Conservation (phyloP, 768 basidiomycete genomes). For the Hydnum rufescens region DNA sequence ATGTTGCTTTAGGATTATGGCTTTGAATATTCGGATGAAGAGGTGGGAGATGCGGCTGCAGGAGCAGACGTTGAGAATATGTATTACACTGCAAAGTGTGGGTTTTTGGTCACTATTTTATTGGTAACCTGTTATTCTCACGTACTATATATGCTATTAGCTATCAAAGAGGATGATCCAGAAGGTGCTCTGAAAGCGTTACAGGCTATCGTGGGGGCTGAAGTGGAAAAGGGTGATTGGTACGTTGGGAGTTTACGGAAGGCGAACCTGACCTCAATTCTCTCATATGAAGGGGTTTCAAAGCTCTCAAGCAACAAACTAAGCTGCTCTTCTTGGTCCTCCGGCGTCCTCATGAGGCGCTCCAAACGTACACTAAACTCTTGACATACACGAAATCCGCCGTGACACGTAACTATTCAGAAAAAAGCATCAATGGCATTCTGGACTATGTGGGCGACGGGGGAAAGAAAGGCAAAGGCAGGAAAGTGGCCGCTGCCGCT, state of each 20-base stretch:
- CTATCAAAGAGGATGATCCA: slow-evolving; percentile 84
- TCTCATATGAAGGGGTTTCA: slow-evolving; percentile 65
- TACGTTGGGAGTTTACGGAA: slow-evolving; percentile 15
- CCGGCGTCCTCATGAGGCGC: slow-evolving; percentile 62
- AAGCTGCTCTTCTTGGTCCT: slow-evolving; percentile 75
- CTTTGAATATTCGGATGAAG: slow-evolving; percentile 90
- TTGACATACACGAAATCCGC: slow-evolving; percentile 90
- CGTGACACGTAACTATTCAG: slow-evolving; percentile 88
- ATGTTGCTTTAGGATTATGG: slow-evolving; percentile 46
- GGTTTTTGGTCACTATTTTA: slow-evolving; percentile 14
- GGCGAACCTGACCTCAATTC: slow-evolving; percentile 1
- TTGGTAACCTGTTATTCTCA: not conserved
- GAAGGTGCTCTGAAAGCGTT: slow-evolving; percentile 86
- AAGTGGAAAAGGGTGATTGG: slow-evolving; percentile 91
- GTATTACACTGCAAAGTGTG: slow-evolving; percentile 96
- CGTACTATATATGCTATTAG: slow-evolving; percentile 21
- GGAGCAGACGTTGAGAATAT: slow-evolving; percentile 90
- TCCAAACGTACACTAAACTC: slow-evolving; percentile 68
- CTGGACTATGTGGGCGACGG: slow-evolving; percentile 89
- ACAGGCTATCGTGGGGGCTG: slow-evolving; percentile 64
- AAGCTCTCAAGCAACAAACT: slow-evolving; percentile 92
- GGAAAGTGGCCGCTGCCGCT: slow-evolving; percentile 16
- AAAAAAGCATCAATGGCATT: slow-evolving; percentile 97
- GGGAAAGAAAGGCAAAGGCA: slow-evolving; percentile 40
- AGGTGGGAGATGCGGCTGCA: slow-evolving; percentile 48